Conservation (phyloP, 345 rosid species). For the Aurinia saxatilis region DNA sequence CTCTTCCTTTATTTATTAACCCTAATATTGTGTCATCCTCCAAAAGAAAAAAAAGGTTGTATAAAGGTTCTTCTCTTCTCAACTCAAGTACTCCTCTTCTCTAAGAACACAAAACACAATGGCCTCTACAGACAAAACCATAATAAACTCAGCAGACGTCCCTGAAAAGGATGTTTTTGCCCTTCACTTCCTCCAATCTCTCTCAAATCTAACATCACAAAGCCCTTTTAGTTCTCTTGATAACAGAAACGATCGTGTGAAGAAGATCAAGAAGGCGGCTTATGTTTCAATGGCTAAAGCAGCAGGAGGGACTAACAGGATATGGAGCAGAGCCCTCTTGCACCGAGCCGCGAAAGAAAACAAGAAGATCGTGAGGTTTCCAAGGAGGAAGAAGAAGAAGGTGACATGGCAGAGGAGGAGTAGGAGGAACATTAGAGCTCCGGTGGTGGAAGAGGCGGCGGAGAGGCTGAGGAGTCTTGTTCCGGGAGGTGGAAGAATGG, state of each 20-base stretch:
- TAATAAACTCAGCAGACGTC: constrained; percentile 23
- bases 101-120: constrained; percentile 20
- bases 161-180: constrained; percentile 21
- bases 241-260: constrained; percentile 5
- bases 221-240: neutral
- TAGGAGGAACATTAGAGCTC: neutral
- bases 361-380: neutral
- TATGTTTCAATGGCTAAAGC: constrained; percentile 31
- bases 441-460: neutral
- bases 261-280: constrained; percentile 30
- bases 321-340: constrained; percentile 31
- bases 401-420: constrained; percentile 13
- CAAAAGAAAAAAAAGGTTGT: neutral
- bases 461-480: constrained; percentile 24
- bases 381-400: constrained; percentile 7
- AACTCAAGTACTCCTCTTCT: constrained; percentile 4
- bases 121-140: constrained; percentile 16
- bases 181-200: constrained; percentile 25
- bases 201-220: constrained; percentile 24
- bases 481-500: constrained; percentile 32
- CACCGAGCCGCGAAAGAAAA: neutral
- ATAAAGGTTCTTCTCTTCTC: constrained; percentile 27
- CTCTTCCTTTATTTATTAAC: constrained; percentile 23
- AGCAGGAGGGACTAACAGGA: constrained; percentile 11
- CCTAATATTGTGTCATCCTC: constrained; percentile 16